Base-by-base conservation (phyloP, 2,329 filamentous ascomycete species). In the Fusarium sp. region DNA sequence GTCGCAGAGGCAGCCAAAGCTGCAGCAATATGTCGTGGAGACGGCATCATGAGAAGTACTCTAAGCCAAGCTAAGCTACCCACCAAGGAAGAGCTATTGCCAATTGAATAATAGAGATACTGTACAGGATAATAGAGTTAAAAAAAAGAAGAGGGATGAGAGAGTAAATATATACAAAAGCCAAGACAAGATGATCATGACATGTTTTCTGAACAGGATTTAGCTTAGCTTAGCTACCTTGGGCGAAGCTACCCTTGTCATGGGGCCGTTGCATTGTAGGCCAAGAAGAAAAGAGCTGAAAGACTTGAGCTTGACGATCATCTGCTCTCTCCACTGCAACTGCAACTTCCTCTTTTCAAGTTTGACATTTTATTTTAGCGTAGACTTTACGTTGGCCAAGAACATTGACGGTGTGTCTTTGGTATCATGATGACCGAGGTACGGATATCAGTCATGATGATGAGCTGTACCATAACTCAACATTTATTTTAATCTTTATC, bases 1-100 rank as follows among this genome's bases (percentile, higher is more conserved):
- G 71, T 75, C 38, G 67, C 76, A 66, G 70, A 72, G 20, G 77
- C 72, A 46, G 73, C 77, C 27, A 80, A 38, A 22, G 77, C 76
- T 22, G 75, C 73, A 42, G 72, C 70, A 27, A 77, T 60, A 45
- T 68, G 67, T 65, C 70, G 68, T 20, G 77, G 47, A 44, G 70
- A 69, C 29, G 73, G 64, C 78, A 79, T 80, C 65, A n/a, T 12
- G 52, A 25, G 20, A 44, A 24, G n/a, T 25, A 51, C 34, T 20
- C 34, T 29, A n/a, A 24, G 24, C 24, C 24, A 24, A 24, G 24
- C 24, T 24, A 24, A 55, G 59, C 47, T 53, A 24, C 16, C 18
- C 34, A n/a, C 18, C 34, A 38, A 38, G 34, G 18, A n/a, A 38
- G 34, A 38, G 6, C 6, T 38, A 11, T 22, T 56, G n/a, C 32